phyloP scores from a whole-genome alignment of 2,329 filamentous ascomycete species.

The Exophiala sideris region DNA sequence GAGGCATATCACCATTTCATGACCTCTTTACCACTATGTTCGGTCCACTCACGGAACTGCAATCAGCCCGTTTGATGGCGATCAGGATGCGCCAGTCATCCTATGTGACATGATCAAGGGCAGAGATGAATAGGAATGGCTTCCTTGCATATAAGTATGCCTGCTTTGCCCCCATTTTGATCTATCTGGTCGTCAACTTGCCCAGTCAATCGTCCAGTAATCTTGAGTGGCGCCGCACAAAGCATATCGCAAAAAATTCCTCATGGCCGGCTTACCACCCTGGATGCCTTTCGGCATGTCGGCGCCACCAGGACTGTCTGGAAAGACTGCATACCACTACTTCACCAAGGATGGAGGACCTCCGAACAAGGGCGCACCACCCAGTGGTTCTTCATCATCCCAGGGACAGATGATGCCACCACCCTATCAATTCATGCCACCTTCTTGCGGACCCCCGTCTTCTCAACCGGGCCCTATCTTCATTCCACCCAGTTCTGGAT shows the following conservation, averaged over 20 bases:
- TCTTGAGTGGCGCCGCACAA: background rate
- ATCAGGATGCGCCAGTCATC: background rate
- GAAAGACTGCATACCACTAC: constrained; percentile 27
- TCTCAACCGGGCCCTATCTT: constrained; percentile 16
- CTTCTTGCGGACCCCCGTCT: background rate
- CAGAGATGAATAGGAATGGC: background rate
- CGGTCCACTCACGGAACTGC: background rate
- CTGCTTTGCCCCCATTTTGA: background rate
- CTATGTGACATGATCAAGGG: background rate
- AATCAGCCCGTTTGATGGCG: background rate
- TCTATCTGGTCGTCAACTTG: constrained; percentile 2
- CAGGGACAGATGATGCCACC: constrained; percentile 4
- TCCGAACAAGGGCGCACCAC: constrained; percentile 34
- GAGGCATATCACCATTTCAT: no score
- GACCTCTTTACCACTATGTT: no score
- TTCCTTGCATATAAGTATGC: background rate
- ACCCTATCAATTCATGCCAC: constrained; percentile 10
- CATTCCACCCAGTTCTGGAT: constrained; percentile 16
- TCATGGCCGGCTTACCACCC: constrained; percentile 34
- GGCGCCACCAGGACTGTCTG: constrained; percentile 18
- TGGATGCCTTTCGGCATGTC: constrained; percentile 13
- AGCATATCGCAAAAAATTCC: constrained; percentile 37
- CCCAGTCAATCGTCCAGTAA: background rate
- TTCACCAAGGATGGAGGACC: constrained; percentile 32
- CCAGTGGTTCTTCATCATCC: constrained; percentile 17